A percentile compares a stretch with the other conserved stretches of the same genome.
Evolutionary conservation across 1,284 basidiomycete species (phyloP).

Genomic region (Cryptococcus sp.): DNA sequence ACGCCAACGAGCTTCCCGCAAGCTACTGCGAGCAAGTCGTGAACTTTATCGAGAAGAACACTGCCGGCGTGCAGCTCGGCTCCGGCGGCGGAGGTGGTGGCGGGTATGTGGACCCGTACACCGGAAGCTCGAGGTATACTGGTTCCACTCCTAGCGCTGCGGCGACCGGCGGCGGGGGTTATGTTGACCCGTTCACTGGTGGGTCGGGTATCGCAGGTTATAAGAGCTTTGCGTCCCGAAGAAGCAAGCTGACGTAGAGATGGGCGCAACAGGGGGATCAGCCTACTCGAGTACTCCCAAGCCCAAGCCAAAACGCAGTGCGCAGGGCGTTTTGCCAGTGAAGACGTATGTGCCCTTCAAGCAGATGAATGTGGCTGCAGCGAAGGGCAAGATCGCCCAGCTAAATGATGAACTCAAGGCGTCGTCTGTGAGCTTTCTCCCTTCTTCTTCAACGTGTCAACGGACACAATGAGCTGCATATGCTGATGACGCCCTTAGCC

Average conservation of each 20-base stretch:
- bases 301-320: slow-evolving; percentile 47
- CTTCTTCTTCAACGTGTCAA: background rate
- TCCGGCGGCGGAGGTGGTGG: slow-evolving; percentile 27
- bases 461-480: background rate
- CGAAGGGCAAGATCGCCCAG: slow-evolving; percentile 77
- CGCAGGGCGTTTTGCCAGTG: slow-evolving; percentile 47
- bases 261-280: slow-evolving; percentile 34
- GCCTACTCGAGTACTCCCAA: slow-evolving; percentile 33
- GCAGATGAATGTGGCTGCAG: slow-evolving; percentile 81
- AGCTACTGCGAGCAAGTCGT: slow-evolving; percentile 88
- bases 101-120: slow-evolving; percentile 80
- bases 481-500: slow-evolving; percentile 52
- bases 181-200: slow-evolving; percentile 80
- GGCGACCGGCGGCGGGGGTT: slow-evolving; percentile 14
- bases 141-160: slow-evolving; percentile 23
- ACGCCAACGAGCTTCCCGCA: slow-evolving; percentile 75
- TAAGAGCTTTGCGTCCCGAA: background rate
- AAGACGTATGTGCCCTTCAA: slow-evolving; percentile 67
- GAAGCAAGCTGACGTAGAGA: too few relatives aligned
- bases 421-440: slow-evolving; percentile 53
- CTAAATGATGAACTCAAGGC: slow-evolving; percentile 67
- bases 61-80: slow-evolving; percentile 64
- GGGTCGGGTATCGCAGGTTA: slow-evolving; percentile 51
- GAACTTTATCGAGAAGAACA: slow-evolving; percentile 90
- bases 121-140: slow-evolving; percentile 65